Evolutionary conservation across 768 basidiomycete genomes (phyloP).

Genomic region (Rhodocollybia butyracea): DNA sequence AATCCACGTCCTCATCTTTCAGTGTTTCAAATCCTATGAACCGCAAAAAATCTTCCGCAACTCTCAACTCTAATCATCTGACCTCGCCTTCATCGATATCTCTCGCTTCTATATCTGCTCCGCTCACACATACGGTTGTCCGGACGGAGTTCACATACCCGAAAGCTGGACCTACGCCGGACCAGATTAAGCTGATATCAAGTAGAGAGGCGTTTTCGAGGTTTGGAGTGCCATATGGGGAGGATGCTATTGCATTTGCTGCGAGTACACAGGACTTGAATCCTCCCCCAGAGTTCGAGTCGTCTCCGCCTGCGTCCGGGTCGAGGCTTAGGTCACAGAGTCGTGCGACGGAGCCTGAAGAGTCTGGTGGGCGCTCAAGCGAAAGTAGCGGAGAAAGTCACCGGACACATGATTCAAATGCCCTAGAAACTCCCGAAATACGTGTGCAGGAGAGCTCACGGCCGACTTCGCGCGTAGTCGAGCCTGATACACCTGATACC

Average conservation of each 20-base stretch:
- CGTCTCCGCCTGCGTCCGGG: slow-evolving; percentile 6
- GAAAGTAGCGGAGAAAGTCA: slow-evolving; percentile 3
- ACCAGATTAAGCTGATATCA: slow-evolving; percentile 66
- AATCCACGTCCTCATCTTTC: slow-evolving; percentile 35
- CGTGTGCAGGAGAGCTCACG: slow-evolving; percentile 1
- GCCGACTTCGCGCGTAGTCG: neutral
- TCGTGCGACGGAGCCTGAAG: neutral
- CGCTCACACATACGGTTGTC: slow-evolving; percentile 68
- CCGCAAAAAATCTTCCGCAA: slow-evolving; percentile 42
- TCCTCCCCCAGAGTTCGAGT: slow-evolving; percentile 51
- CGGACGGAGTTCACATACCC: slow-evolving; percentile 74
- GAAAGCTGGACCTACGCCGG: slow-evolving; percentile 56
- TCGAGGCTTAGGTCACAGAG: neutral
- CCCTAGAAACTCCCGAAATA: neutral
- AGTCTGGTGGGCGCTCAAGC: neutral
- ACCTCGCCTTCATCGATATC: slow-evolving; percentile 71
- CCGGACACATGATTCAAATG: neutral
- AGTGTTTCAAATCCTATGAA: slow-evolving; percentile 43
- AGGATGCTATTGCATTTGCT: slow-evolving; percentile 66
- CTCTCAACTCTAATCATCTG: slow-evolving; percentile 38
- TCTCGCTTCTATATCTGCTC: slow-evolving; percentile 70
- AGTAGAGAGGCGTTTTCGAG: slow-evolving; percentile 61
- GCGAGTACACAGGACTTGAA: slow-evolving; percentile 41
- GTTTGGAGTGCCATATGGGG: slow-evolving; percentile 76
- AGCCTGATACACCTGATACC: neutral